Base-by-base conservation (phyloP, 2,329 filamentous ascomycete genomes). In the Xylaria sp. region DNA sequence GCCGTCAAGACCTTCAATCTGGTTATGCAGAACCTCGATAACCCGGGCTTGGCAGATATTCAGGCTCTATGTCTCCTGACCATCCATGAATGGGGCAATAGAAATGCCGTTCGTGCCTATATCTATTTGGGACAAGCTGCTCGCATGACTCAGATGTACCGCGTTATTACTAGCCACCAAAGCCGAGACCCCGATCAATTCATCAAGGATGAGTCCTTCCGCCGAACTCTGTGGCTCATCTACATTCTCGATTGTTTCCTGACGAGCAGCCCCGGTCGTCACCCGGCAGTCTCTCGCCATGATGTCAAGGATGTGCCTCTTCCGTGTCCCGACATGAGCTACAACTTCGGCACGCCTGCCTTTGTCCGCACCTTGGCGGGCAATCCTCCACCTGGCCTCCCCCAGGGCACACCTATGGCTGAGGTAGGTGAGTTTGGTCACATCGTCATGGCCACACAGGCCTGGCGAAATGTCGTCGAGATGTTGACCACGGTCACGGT, bases 91-190 rank as follows among this genome's bases (percentile, higher is more conserved):
- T 89, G 87, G 87, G 87, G 87, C 56, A 85, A 84, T 65, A 80
- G 87, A 48, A 89, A 88, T 76, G 87, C 87, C 43, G 86, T 89
- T 34, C 86, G 87, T 20, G 87, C 87, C 69, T 89, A 89, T 81
- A 85, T 88, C 76, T 89, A 89, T 75, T 82, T 89, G 28, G 87
- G 87, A 70, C 87, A 89, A 75, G 87, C 87, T 36, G 84, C 86
- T n/a, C 85, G 87, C 67, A 89, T 89, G 86, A 83, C 87, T 36
- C 87, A 89, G 79, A 89, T 89, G 87, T 88, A 86, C 73, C 83
- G 86, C 70, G 85, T 89, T 64, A 83, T 89, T 53, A 85, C 87
- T 72, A 83, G 82, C 46, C 86, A 87, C 72, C 83, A 86, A 71
- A 78, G 81, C 48, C 80, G 79, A 43, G 85, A 86, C 46, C 83